Conservation (phyloP, 805 yeast species). For the Helenozyma rhizophorensis region DNA sequence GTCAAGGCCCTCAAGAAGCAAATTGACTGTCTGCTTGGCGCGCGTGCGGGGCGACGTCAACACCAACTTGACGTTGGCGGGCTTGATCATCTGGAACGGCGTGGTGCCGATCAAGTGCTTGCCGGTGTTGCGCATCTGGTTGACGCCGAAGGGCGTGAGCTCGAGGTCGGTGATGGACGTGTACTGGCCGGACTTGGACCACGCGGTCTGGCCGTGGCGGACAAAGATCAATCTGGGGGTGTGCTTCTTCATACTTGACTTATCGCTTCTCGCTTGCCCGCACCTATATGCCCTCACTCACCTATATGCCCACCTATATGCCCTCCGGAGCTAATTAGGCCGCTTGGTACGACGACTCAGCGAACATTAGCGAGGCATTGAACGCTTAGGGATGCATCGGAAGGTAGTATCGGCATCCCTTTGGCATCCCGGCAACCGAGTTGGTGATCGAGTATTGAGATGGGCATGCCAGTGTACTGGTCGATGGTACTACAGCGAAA, state of each 20-base stretch:
- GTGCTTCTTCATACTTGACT: conserved; percentile 10
- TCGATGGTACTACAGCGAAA: too few species aligned
- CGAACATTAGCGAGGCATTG: too few species aligned
- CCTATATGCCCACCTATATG: too few species aligned
- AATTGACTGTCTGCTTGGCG: conserved; percentile 69
- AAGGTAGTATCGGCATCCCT: too few species aligned
- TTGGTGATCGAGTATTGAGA: too few species aligned
- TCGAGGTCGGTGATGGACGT: conserved; percentile 83
- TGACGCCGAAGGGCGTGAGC: conserved; percentile 72
- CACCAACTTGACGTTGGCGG: conserved; percentile 56
- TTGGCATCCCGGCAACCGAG: too few species aligned
- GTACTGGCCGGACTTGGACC: conserved; percentile 93
- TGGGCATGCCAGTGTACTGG: too few species aligned
- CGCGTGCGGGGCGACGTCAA: conserved; percentile 79
- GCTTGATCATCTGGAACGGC: conserved; percentile 54
- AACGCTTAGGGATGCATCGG: too few species aligned
- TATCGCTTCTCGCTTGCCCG: too few species aligned
- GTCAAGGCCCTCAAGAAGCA: conserved; percentile 51
- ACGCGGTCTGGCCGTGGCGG: conserved; percentile 90
- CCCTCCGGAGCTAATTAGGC: too few species aligned
- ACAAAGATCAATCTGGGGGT: conserved; percentile 69
- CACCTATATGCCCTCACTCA: too few species aligned
- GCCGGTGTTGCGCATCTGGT: conserved; percentile 75
- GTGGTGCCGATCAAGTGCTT: conserved; percentile 56
- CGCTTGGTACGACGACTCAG: too few species aligned